phyloP scores from a whole-genome alignment of 2,329 filamentous ascomycete genomes.

The Curvularia verruculosa region DNA sequence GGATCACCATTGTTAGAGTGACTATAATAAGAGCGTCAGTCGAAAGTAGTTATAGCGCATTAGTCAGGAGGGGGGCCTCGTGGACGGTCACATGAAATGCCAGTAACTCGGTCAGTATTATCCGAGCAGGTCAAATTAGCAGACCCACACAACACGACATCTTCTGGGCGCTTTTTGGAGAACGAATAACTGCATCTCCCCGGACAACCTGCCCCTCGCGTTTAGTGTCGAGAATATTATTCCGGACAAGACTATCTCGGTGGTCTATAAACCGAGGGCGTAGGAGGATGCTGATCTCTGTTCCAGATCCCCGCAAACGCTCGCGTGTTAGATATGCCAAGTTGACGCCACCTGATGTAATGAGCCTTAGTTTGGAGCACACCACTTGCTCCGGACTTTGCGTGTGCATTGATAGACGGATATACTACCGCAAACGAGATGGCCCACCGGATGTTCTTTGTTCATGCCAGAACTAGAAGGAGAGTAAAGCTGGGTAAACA shows the following conservation, averaged over 20 bases:
- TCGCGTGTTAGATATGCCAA: slow-evolving; percentile 8
- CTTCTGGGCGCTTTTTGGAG: neutral
- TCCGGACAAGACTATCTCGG: slow-evolving; percentile 12
- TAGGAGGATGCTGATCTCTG: slow-evolving; percentile 18
- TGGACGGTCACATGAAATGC: neutral
- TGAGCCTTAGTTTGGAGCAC: slow-evolving; percentile 10
- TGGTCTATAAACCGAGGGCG: slow-evolving; percentile 15
- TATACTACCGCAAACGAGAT: slow-evolving; percentile 22
- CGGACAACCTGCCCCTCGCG: neutral
- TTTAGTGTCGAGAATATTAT: neutral
- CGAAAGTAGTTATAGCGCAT: neutral
- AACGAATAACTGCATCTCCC: neutral
- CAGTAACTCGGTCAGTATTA: neutral
- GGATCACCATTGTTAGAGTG: neutral
- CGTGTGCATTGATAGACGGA: slow-evolving; percentile 18
- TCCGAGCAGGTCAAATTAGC: neutral
- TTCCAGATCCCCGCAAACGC: slow-evolving; percentile 18
- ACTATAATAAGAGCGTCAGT: neutral
- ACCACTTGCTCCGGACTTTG: slow-evolving; percentile 19
- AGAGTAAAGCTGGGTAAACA: slow-evolving; percentile 13
- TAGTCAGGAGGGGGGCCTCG: neutral
- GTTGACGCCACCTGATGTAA: slow-evolving; percentile 8
- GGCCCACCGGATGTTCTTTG: slow-evolving; percentile 18
- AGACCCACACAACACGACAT: neutral
- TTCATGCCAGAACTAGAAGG: neutral